These are phyloP conservation scores for Parathielavia hyrcaniae DNA, from an alignment of 495 filamentous ascomycete species.

Conservation along the genomic window DNA sequence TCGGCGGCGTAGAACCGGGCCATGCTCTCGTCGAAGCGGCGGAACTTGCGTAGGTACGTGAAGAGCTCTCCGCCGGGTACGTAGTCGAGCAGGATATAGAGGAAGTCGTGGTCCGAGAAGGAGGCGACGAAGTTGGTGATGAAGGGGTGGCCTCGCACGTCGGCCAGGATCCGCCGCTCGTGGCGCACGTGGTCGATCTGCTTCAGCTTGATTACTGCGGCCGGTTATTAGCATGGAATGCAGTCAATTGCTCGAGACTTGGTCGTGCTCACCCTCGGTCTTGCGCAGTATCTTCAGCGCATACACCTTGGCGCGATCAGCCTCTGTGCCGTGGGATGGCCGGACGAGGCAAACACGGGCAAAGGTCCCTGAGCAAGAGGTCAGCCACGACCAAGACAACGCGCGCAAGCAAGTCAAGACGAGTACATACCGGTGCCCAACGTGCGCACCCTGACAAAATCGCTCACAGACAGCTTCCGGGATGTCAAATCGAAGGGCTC, in stretches of 20 bases:
- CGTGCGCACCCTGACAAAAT: constrained; percentile 83
- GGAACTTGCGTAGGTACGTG: constrained; percentile 77
- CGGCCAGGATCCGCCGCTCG: constrained; percentile 78
- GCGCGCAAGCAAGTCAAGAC: constrained; percentile 9
- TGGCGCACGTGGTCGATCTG: constrained; percentile 97
- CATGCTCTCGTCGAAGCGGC: constrained; percentile 78
- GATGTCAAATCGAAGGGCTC: constrained; percentile 24
- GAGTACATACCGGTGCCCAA: constrained; percentile 68
- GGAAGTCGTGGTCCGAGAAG: constrained; percentile 79
- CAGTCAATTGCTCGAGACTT: constrained; percentile 20
- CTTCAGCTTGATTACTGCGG: constrained; percentile 84
- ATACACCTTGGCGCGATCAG: constrained; percentile 65
- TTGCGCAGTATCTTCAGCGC: constrained; percentile 93
- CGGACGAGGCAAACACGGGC: constrained; percentile 87
- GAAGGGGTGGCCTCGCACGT: constrained; percentile 88
- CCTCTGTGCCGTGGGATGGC: constrained; percentile 48
- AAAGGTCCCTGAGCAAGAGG: constrained; percentile 69
- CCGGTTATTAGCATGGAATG: constrained; percentile 16
- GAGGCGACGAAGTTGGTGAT: constrained; percentile 86
- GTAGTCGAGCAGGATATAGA: constrained; percentile 91
- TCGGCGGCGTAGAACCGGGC: constrained; percentile 93
- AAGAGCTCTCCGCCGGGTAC: constrained; percentile 95
- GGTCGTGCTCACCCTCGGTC: constrained; percentile 47
- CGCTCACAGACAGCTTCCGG: constrained; percentile 45
- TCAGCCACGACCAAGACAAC: neutral